Conservation (phyloP, 345 rosid genomes). For the Gossypium anomalum region DNA sequence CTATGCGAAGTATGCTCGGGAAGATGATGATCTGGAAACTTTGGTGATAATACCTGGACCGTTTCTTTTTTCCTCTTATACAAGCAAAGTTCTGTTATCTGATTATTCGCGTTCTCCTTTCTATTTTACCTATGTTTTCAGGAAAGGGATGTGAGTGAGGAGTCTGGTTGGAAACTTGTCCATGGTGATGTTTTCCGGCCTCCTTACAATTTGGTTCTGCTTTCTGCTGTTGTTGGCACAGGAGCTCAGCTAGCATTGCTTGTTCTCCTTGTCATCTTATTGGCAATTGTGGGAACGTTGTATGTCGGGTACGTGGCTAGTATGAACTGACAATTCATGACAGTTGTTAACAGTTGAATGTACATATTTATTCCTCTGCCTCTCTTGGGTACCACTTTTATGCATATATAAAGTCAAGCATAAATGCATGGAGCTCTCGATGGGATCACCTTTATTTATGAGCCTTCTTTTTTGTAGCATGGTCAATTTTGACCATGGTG, state of each 20-base stretch:
- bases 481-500: not conserved
- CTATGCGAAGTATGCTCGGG: constrained; percentile 94
- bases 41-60: constrained; percentile 47
- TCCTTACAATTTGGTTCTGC: constrained; percentile 58
- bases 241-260: constrained; percentile 93
- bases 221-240: constrained; percentile 93
- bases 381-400: not conserved
- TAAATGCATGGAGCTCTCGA: not conserved
- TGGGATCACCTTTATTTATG: not conserved
- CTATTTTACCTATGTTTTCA: constrained; percentile 21
- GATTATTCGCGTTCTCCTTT: constrained; percentile 5
- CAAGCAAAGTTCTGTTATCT: constrained; percentile 10
- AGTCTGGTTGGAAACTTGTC: constrained; percentile 98
- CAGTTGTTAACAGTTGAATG: not conserved
- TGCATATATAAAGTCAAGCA: not conserved
- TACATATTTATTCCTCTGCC: not conserved
- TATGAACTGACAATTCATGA: not conserved
- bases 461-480: not conserved
- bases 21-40: constrained; percentile 91
- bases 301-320: constrained; percentile 73
- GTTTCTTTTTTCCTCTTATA: not conserved
- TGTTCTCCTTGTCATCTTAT: constrained; percentile 84
- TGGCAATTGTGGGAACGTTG: constrained; percentile 88
- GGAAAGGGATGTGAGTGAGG: constrained; percentile 99
- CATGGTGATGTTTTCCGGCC: constrained; percentile 97